Conservation (phyloP, 208 protist genomes). For the Leishmania martiniquensis region DNA sequence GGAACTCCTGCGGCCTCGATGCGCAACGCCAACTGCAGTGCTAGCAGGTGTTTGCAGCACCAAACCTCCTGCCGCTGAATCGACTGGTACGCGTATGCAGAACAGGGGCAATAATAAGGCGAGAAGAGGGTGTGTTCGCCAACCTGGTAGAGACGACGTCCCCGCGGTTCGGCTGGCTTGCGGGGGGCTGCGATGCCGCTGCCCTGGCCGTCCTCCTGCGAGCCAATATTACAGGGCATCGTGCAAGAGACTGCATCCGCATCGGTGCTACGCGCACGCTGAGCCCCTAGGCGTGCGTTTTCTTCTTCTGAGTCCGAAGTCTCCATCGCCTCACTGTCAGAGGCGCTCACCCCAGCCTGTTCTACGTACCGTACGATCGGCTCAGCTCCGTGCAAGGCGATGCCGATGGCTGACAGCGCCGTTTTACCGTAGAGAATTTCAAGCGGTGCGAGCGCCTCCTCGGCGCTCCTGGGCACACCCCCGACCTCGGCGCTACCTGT, state of each 20-base stretch:
- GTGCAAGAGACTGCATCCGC: not conserved
- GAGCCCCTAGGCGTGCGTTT: not conserved
- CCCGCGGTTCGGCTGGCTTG: conserved; percentile 1
- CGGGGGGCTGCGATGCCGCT: not conserved
- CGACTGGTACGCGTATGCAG: conserved; percentile 76
- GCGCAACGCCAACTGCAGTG: conserved; percentile 63
- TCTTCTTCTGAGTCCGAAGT: not conserved
- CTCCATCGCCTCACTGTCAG: not conserved
- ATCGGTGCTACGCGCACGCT: not conserved
- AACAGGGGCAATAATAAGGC: conserved; percentile 80
- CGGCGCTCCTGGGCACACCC: conserved; percentile 22
- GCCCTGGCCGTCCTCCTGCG: not conserved
- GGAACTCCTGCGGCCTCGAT: conserved; percentile 55
- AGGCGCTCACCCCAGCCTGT: not conserved
- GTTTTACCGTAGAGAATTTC: conserved; percentile 80
- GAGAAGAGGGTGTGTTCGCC: conserved; percentile 80
- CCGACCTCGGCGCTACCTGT: too few species aligned
- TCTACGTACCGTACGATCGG: conserved; percentile 69
- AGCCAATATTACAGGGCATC: not conserved
- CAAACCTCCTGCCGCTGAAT: conserved; percentile 75
- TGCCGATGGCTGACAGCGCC: conserved; percentile 72
- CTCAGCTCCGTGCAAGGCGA: conserved; percentile 75
- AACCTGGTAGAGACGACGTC: conserved; percentile 70
- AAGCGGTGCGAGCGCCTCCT: conserved; percentile 72
- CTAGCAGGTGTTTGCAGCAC: conserved; percentile 87